Conservation (phyloP, 352 stramenopile genomes). For the Hyaloperonospora brassicae region DNA sequence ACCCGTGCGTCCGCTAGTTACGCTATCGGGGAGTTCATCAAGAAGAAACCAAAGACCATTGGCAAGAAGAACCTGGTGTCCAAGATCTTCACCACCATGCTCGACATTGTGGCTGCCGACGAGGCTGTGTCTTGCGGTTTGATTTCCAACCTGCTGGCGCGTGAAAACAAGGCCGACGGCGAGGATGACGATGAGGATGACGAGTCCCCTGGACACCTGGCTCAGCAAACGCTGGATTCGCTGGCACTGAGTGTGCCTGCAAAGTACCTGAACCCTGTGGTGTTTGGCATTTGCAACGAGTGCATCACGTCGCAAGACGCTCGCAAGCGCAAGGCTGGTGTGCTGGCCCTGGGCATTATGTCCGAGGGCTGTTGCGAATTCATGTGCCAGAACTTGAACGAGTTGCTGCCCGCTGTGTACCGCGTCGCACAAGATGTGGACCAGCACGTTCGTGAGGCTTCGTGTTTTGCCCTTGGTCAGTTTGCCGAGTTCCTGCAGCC, state of each 20-base stretch:
- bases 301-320: slow-evolving; percentile 87
- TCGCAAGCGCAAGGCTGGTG: slow-evolving; percentile 92
- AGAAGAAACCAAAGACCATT: slow-evolving; percentile 86
- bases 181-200: slow-evolving; percentile 75
- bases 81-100: slow-evolving; percentile 82
- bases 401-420: slow-evolving; percentile 91
- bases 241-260: slow-evolving; percentile 69
- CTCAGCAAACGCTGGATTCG: slow-evolving; percentile 81
- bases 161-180: slow-evolving; percentile 42
- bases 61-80: slow-evolving; percentile 76
- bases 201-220: slow-evolving; percentile 70
- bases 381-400: slow-evolving; percentile 90
- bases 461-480: slow-evolving; percentile 97
- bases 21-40: slow-evolving; percentile 80
- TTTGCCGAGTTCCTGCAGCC: slow-evolving; percentile 98
- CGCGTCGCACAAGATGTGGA: slow-evolving; percentile 86
- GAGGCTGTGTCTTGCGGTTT: slow-evolving; percentile 73
- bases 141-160: slow-evolving; percentile 75
- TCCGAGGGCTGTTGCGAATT: slow-evolving; percentile 94
- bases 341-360: slow-evolving; percentile 94
- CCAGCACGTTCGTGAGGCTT: slow-evolving; percentile 92
- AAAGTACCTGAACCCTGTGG: slow-evolving; percentile 76
- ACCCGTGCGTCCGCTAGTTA: slow-evolving; percentile 76
- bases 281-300: slow-evolving; percentile 75
- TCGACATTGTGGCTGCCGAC: slow-evolving; percentile 74